Evolutionary conservation across 441 rosid species (phyloP).

Genomic region (Aleurites moluccanus): DNA sequence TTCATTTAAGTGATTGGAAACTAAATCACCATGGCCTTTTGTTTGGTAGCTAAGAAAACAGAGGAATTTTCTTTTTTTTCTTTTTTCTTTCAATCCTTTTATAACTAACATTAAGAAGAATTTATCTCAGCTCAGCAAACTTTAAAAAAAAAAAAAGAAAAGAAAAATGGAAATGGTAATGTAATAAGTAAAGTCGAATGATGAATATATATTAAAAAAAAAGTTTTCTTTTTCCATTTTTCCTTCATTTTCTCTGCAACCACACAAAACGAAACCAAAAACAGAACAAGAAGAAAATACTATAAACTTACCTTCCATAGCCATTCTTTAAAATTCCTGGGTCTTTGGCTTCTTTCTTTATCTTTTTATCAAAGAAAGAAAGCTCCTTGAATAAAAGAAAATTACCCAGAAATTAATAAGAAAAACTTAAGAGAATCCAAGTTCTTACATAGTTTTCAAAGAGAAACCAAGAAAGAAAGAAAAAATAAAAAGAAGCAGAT

Average conservation of each 20-base stretch:
- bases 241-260: slow-evolving; percentile 5
- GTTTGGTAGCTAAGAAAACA: neutral
- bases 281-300: neutral
- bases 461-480: slow-evolving; percentile 5
- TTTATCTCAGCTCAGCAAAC: too few relatives aligned
- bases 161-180: neutral
- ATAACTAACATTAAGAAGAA: too few relatives aligned
- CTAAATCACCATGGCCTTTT: too few relatives aligned
- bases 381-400: neutral
- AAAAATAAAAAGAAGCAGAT: slow-evolving; percentile 4
- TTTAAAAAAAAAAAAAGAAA: neutral
- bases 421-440: slow-evolving; percentile 5
- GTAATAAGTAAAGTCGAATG: neutral
- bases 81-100: neutral
- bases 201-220: neutral
- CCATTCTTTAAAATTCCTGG: slow-evolving; percentile 37
- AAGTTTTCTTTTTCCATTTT: neutral
- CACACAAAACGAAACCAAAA: too few relatives aligned
- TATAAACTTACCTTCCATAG: slow-evolving; percentile 40
- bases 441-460: slow-evolving; percentile 1
- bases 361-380: neutral
- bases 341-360: neutral
- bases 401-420: slow-evolving; percentile 21
- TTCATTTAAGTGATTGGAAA: neutral
- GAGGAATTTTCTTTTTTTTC: too few relatives aligned